Evolutionary conservation across 1,139 yeast species (phyloP).

Genomic region (Lodderomyces margitis): DNA sequence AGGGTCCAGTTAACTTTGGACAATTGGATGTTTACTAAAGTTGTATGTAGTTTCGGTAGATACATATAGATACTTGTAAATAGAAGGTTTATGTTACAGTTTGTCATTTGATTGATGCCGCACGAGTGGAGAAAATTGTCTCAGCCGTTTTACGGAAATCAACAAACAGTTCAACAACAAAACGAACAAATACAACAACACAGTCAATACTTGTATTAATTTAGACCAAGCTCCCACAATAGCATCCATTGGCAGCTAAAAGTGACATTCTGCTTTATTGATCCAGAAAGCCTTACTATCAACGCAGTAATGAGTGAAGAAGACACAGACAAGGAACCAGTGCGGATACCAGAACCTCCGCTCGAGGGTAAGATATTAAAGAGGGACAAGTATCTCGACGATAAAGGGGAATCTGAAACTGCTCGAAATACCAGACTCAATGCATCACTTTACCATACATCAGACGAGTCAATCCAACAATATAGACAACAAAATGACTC

Average conservation of each 20-base stretch:
- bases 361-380: neutral
- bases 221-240: too few relatives aligned
- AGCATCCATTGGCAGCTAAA: too few relatives aligned
- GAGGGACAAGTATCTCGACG: neutral
- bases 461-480: slow-evolving; percentile 40
- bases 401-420: slow-evolving; percentile 23
- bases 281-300: too few relatives aligned
- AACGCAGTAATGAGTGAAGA: slow-evolving; percentile 1
- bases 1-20: too few relatives aligned
- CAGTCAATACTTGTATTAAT: too few relatives aligned
- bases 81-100: neutral
- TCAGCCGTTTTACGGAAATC: slow-evolving; percentile 3
- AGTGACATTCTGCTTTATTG: too few relatives aligned
- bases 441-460: slow-evolving; percentile 40
- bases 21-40: too few relatives aligned
- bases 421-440: slow-evolving; percentile 39
- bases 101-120: neutral
- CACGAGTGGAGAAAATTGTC: neutral
- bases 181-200: too few relatives aligned
- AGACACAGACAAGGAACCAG: neutral
- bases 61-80: neutral
- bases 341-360: neutral
- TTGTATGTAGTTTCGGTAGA: too few relatives aligned
- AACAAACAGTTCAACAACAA: too few relatives aligned
- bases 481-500: slow-evolving; percentile 40